phyloP scores from a whole-genome alignment of 2,329 filamentous ascomycete species.

The Ophiostoma populinum region DNA sequence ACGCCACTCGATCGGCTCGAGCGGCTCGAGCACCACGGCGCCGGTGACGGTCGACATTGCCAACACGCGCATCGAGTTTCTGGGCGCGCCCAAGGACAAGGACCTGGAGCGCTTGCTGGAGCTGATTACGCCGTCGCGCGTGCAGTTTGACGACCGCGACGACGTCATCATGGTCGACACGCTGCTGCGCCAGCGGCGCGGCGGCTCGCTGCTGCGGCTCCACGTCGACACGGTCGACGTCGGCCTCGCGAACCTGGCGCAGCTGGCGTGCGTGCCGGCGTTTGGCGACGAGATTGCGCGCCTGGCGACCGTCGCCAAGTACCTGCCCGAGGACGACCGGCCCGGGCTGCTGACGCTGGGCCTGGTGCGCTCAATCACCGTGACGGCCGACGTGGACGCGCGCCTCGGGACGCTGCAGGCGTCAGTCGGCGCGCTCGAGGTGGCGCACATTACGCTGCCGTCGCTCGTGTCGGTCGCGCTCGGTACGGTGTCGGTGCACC shows the following conservation, averaged over 20 bases:
- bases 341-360: constrained; percentile 69
- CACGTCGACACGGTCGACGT: constrained; percentile 48
- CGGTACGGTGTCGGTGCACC: constrained; percentile 38
- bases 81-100: constrained; percentile 53
- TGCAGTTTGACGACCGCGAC: constrained; percentile 69
- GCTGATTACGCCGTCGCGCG: constrained; percentile 78
- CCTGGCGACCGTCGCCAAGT: constrained; percentile 78
- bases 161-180: constrained; percentile 94
- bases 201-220: constrained; percentile 65
- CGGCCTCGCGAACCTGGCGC: constrained; percentile 42
- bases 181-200: constrained; percentile 65
- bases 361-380: constrained; percentile 44
- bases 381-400: constrained; percentile 45
- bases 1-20: constrained; percentile 31
- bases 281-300: constrained; percentile 66
- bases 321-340: constrained; percentile 86
- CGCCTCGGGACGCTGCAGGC: constrained; percentile 48
- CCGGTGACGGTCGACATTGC: constrained; percentile 45
- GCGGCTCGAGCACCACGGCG: no score
- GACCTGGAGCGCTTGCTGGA: constrained; percentile 72
- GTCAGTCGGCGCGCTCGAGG: constrained; percentile 44
- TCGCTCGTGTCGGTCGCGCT: constrained; percentile 67
- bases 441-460: constrained; percentile 71
- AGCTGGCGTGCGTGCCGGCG: constrained; percentile 49
- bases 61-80: constrained; percentile 55